Base-by-base conservation (phyloP, 2,329 filamentous ascomycete species). In the Ceratocystis huliohia region DNA sequence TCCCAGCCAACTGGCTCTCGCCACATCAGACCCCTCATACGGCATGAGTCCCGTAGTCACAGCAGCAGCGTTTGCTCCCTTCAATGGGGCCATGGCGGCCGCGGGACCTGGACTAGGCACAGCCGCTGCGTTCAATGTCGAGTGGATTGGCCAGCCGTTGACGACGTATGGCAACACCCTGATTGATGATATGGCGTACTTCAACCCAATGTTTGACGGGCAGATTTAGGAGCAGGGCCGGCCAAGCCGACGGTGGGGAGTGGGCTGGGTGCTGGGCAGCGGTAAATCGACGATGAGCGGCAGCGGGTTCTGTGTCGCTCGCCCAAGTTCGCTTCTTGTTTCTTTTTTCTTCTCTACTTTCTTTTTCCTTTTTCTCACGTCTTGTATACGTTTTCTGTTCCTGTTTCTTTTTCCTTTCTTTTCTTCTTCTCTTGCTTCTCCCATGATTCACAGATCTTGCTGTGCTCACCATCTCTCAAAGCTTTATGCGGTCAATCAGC, bases 1-100 rank as follows among this genome's bases (percentile, higher is more conserved):
- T 33, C 66, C 66, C 8, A 67, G 61, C 30, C 62, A 67, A 28
- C 63, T 65, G 48, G 50, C 48, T 5, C 63, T 65, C 30, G 63
- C 33, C 5, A 22, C 50, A 17, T 45, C 61, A 22, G 33, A 33
- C 30, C 30, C 30, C 5, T 33, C 17, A 6, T 61, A 28, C 7
- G 57, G 57, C 8, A 6, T 20, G 28, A n/a, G 17, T 33, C 28
- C 57, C 0, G 30, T 33, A 33, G 30, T 33, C 30, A 33, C 30
- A 33, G 30, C 30, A 4, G 20, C 57, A 17, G 28, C 15, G 20
- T 44, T 56, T 25, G 5, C 50, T 2, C 28, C 20, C 20, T 56
- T 56, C 25, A 17, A 25, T 6, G 50, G 20, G 22, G 25, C 22
- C 20, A 28, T 28, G 20, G 8, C 15, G 50, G 20, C 20, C 5